Evolutionary conservation across 208 protist species (phyloP).

Genomic region (Wallacemonas sp.): DNA sequence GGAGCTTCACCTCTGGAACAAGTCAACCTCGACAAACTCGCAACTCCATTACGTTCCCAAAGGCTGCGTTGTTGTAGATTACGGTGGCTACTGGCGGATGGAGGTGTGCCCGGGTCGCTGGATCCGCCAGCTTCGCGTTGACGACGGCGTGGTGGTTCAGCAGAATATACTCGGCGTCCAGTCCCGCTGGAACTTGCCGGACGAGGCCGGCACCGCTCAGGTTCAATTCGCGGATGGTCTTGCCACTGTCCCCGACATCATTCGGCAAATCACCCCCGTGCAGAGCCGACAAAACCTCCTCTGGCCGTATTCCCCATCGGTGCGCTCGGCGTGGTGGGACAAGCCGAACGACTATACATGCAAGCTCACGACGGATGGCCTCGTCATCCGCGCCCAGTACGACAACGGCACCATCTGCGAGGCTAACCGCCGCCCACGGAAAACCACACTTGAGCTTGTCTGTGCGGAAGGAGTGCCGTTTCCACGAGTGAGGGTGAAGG

Average conservation of each 20-base stretch:
- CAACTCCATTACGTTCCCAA: not conserved
- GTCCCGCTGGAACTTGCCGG: constrained; percentile 13
- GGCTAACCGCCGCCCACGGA: not conserved
- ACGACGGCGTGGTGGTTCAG: constrained; percentile 16
- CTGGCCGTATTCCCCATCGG: not conserved
- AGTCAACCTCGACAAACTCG: not conserved
- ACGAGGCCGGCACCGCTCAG: constrained; percentile 8
- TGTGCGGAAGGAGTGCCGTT: not conserved
- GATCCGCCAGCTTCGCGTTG: constrained; percentile 27
- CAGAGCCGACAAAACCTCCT: no score
- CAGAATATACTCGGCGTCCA: constrained; percentile 32
- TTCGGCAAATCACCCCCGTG: not conserved
- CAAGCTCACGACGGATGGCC: not conserved
- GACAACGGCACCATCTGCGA: not conserved
- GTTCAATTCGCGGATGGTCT: constrained; percentile 11
- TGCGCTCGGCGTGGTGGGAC: not conserved
- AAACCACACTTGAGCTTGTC: not conserved
- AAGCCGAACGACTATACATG: not conserved
- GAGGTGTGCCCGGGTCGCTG: constrained; percentile 34
- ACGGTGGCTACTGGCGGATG: constrained; percentile 16
- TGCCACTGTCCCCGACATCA: constrained; percentile 16
- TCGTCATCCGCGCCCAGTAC: not conserved
- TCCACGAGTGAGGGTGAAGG: not conserved
- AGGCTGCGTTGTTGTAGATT: constrained; percentile 3
- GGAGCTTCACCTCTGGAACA: not conserved